A percentile compares a stretch with the other conserved stretches of the same genome.
Conservation (phyloP, 306 rosid genomes). For the Alnus glutinosa region DNA sequence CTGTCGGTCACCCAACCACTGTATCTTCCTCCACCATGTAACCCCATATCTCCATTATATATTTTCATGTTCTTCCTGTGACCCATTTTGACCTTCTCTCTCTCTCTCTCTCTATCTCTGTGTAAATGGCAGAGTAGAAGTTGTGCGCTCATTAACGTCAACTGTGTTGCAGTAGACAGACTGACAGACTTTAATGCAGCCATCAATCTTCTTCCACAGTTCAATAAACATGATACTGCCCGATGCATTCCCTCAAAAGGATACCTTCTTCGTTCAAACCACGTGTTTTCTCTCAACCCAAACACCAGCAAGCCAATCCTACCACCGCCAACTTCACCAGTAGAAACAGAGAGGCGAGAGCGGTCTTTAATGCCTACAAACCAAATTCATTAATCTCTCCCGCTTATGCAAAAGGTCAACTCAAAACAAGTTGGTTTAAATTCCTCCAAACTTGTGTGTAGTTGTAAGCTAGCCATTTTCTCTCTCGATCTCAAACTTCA, state of each 20-base stretch:
- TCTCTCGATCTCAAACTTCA: background rate
- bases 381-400: background rate
- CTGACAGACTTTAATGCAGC: constrained; percentile 42
- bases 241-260: background rate
- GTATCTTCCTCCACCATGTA: constrained; percentile 39
- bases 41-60: constrained; percentile 38
- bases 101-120: background rate
- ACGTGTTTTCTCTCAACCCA: constrained; percentile 24
- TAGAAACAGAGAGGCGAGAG: background rate
- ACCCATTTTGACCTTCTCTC: constrained; percentile 31
- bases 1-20: constrained; percentile 61
- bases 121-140: constrained; percentile 18
- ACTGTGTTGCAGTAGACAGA: constrained; percentile 20
- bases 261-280: constrained; percentile 15
- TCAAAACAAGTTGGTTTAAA: background rate
- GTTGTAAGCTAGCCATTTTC: background rate
- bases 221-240: constrained; percentile 25
- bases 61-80: constrained; percentile 21
- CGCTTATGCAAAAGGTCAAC: background rate
- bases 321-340: constrained; percentile 24
- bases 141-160: constrained; percentile 36
- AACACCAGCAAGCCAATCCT: constrained; percentile 13
- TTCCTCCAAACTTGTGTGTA: too few relatives aligned
- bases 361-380: constrained; percentile 2
- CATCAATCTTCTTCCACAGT: constrained; percentile 15